Evolutionary conservation across 148 eudicot species (phyloP), one percentile per base, ranked within the genome.

Genomic region (Camellia lanceoleosa): DNA sequence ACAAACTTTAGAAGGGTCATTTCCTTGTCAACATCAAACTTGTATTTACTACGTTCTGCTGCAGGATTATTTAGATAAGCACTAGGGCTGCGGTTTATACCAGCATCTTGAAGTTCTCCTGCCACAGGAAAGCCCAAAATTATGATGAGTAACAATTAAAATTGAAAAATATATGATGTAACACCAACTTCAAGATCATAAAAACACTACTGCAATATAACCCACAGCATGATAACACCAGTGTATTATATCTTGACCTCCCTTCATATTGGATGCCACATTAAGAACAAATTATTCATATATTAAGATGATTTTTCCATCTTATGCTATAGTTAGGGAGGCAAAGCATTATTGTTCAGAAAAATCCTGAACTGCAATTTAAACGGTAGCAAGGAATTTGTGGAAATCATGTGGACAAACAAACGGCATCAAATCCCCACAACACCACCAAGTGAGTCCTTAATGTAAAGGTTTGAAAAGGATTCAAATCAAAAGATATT

Each of bases 1-100:
- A 89, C 90, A 83, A 96, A 96, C 95, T 96, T 96, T 81, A 96
- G 68, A 59, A 96, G 94, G 64, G 92, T 93, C 97, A 96, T 96
- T 55, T 92, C 93, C 82, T 91, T 96, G 74, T 96, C 99, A 74
- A 92, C 93, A 76, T 96, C 85, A 87, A 87, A 92, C 87, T 92
- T 88, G 85, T 92, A 96, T 80, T 92, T 93, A 52, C 74, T 82
- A 52, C 97, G 98, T 82, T 96, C 99, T 71, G 84, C 89, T 61
- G 88, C 80, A 65, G 99, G 97, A 84, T 96, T 96, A 76, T 93
- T 93, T 43, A 96, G 86, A 80, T 93, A 90, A 68, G 99, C 92
- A 82, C 97, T 92, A 74, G 99, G 99, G 83, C 97, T 95, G 74
- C 98, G 94, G 75, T 83, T 95, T 60, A 89, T 79, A 78, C 98